Base-by-base conservation (phyloP, 1,139 yeast genomes). In the Keqinozyma sinolaborantium region DNA sequence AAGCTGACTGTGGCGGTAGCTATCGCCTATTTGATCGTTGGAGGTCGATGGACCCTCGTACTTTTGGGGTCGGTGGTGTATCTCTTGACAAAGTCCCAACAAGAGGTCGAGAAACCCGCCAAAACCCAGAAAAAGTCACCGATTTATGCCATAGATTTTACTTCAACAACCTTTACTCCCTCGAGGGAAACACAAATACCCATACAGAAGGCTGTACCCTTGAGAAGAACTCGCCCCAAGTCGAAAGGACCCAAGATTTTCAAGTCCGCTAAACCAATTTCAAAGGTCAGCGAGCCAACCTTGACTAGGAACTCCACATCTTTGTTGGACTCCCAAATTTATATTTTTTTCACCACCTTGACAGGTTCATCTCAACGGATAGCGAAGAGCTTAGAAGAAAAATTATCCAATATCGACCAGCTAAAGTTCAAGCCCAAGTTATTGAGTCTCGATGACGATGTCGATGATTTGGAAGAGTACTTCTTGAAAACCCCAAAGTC, bases 391-490 rank as follows among this genome's bases (percentile, higher is more conserved):
- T 55, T 83, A 18, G 45, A 53, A 24, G 67, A 72, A 2, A 57
- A 59, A 23, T 53, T 71, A 14, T 24, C 32, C 7, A 47, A 51
- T 15, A 36, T 70, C 21, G 51, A 47, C 3, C 66, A 54, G 2
- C 50, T 77, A 36, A 45, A 47, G 4, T 50, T 53, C 4, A 53
- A 58, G n/a, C 83, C 92, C 4, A 70, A 65, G 32, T 51, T 85
- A 26, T 45, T 80, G 32, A 83, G 86, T 52, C 58, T 88, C 32
- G 83, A 77, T 44, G 95, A 88, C 49, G 95, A 88, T 47, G 66
- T 90, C 14, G 86, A 82, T 41, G 96, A 88, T 55, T 61, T 86
- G 35, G 97, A 88, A 49, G 83, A 84, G 37, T 88, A 77, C 56
- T 88, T 88, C 56, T 67, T 85, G 29, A 70, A 77, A 29, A 78